Evolutionary conservation across 2,329 filamentous ascomycete species (phyloP).

Genomic region (Exophiala bonariae): DNA sequence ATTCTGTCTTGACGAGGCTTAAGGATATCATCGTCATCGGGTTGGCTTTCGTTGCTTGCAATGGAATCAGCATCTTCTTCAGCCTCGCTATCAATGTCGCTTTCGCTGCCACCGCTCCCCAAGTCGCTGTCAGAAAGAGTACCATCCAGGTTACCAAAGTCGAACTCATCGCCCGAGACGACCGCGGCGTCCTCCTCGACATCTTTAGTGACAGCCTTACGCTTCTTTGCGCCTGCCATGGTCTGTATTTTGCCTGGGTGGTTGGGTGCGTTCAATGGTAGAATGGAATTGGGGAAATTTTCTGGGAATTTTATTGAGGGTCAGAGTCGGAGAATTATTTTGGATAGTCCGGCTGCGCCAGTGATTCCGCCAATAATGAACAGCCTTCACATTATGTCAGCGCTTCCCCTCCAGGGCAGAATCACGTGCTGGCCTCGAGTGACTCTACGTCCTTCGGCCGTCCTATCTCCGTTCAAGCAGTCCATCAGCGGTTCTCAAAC

Average conservation of each 20-base stretch:
- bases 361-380: too few species aligned
- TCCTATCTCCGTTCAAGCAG: too few species aligned
- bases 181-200: slow-evolving; percentile 49
- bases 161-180: slow-evolving; percentile 63
- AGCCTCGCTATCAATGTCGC: slow-evolving; percentile 17
- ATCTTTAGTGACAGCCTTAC: slow-evolving; percentile 62
- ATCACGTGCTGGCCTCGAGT: too few species aligned
- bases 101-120: slow-evolving; percentile 38
- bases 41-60: slow-evolving; percentile 14
- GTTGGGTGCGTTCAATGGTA: too few species aligned
- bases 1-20: neutral
- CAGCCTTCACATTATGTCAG: too few species aligned
- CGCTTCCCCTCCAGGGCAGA: too few species aligned
- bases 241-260: neutral
- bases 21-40: slow-evolving; percentile 31
- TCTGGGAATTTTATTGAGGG: too few species aligned
- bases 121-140: slow-evolving; percentile 43
- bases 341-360: too few species aligned
- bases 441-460: too few species aligned
- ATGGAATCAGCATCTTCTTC: slow-evolving; percentile 37
- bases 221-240: slow-evolving; percentile 52
- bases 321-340: too few species aligned
- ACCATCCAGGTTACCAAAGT: slow-evolving; percentile 42
- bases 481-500: too few species aligned
- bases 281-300: too few species aligned